Evolutionary conservation across 1,284 basidiomycete species (phyloP).

Genomic region (Naganishia sp.): DNA sequence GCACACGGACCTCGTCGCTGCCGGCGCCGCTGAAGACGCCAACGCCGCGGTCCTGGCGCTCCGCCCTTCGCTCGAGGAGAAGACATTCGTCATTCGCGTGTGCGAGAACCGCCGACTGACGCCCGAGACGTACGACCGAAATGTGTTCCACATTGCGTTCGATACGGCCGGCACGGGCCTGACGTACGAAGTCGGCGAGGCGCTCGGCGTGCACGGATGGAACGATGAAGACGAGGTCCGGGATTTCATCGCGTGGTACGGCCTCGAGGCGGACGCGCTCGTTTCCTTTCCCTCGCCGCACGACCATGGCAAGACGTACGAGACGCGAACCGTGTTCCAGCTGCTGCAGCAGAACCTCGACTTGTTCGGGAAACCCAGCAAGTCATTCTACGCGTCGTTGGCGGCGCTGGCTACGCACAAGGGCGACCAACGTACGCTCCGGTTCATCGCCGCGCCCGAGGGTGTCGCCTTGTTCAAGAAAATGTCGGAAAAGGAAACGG

Average conservation of each 20-base stretch:
- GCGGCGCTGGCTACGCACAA: slow-evolving; percentile 71
- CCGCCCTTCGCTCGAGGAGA: slow-evolving; percentile 83
- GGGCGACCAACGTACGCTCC: slow-evolving; percentile 77
- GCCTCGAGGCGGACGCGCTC: slow-evolving; percentile 76
- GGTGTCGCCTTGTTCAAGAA: slow-evolving; percentile 93
- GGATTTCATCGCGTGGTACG: slow-evolving; percentile 91
- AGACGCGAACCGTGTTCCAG: slow-evolving; percentile 91
- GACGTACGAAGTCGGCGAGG: slow-evolving; percentile 94
- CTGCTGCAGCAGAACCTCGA: slow-evolving; percentile 95
- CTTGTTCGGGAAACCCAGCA: slow-evolving; percentile 92
- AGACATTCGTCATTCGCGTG: slow-evolving; percentile 90
- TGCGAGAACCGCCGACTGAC: slow-evolving; percentile 93
- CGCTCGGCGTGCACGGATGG: slow-evolving; percentile 96
- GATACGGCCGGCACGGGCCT: slow-evolving; percentile 88
- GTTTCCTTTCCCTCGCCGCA: slow-evolving; percentile 74
- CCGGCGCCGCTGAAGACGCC: slow-evolving; percentile 52
- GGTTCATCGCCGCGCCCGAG: slow-evolving; percentile 92
- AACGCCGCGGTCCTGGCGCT: slow-evolving; percentile 63
- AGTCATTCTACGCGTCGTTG: slow-evolving; percentile 90
- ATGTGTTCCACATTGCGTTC: slow-evolving; percentile 98
- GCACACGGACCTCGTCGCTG: slow-evolving; percentile 40
- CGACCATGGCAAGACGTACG: slow-evolving; percentile 56
- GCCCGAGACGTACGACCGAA: slow-evolving; percentile 92
- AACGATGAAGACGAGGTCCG: slow-evolving; percentile 87
- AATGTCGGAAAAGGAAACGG: slow-evolving; percentile 88